A percentile compares a stretch with the other conserved stretches of the same genome.
These are phyloP conservation scores for Ajuga reptans DNA, from an alignment of 305 asterid species.

Conservation along the genomic window DNA sequence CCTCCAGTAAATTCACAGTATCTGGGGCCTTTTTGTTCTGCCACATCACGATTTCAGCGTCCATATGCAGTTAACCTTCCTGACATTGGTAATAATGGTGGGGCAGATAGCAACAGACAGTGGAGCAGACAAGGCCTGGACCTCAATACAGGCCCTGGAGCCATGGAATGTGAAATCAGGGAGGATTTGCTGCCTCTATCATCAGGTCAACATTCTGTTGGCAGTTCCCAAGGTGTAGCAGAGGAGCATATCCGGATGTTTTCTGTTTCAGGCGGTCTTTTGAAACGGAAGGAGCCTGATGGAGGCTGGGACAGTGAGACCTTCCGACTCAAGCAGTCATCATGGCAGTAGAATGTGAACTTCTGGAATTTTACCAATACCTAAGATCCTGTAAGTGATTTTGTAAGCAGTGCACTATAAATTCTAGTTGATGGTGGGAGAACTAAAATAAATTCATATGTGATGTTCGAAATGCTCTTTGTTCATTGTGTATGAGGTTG, in stretches of 20 bases:
- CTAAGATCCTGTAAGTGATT: slow-evolving; percentile 28
- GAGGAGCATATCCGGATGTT: slow-evolving; percentile 42
- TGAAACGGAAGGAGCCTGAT: slow-evolving; percentile 53
- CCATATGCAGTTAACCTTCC: slow-evolving; percentile 40
- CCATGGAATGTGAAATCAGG: slow-evolving; percentile 35
- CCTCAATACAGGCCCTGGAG: slow-evolving; percentile 50
- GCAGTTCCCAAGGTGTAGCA: slow-evolving; percentile 31
- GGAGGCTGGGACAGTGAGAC: slow-evolving; percentile 45
- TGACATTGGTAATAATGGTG: slow-evolving; percentile 24
- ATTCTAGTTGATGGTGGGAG: neutral
- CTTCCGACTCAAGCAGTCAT: slow-evolving; percentile 45
- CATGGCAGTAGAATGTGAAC: slow-evolving; percentile 37
- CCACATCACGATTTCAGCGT: slow-evolving; percentile 42
- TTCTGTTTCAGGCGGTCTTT: slow-evolving; percentile 32
- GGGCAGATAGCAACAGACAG: slow-evolving; percentile 33
- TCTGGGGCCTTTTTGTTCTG: slow-evolving; percentile 33
- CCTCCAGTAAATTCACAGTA: slow-evolving; percentile 38
- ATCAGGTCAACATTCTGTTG: slow-evolving; percentile 31
- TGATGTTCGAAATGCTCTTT: neutral
- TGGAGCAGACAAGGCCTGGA: slow-evolving; percentile 49
- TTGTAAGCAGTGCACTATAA: neutral
- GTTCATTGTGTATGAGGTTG: neutral
- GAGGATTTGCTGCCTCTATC: slow-evolving; percentile 29
- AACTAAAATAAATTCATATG: neutral
- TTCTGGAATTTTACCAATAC: neutral